Conservation (phyloP, 2,329 filamentous ascomycete species). For the Emericellopsis cladophorae region DNA sequence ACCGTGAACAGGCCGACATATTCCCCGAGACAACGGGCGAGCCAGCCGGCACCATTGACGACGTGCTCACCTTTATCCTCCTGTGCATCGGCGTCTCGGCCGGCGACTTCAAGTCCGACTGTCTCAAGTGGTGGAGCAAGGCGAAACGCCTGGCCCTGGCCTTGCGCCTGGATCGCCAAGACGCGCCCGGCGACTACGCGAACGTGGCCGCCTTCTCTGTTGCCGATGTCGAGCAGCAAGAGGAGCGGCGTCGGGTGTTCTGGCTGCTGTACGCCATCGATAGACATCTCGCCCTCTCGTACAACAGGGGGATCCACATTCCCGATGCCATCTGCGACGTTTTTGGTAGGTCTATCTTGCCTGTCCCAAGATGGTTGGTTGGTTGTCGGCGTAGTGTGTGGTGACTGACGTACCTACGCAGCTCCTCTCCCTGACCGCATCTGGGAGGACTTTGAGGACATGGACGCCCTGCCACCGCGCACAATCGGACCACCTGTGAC, state of each 20-base stretch:
- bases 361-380: not conserved
- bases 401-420: constrained; percentile 3
- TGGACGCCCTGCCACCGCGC: constrained; percentile 17
- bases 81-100: constrained; percentile 32
- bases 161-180: constrained; percentile 23
- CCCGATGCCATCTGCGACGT: constrained; percentile 32
- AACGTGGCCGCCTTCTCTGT: constrained; percentile 5
- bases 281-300: constrained; percentile 31
- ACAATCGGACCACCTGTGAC: constrained; percentile 22
- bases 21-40: constrained; percentile 20
- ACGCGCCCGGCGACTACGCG: constrained; percentile 14
- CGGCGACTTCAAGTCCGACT: constrained; percentile 34
- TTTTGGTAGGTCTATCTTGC: constrained; percentile 11
- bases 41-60: constrained; percentile 21
- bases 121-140: constrained; percentile 33
- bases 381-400: too few relatives aligned
- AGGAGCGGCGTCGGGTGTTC: constrained; percentile 32
- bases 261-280: constrained; percentile 35
- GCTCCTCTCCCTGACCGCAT: constrained; percentile 24
- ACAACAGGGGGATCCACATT: constrained; percentile 28
- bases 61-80: constrained; percentile 30
- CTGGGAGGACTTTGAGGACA: constrained; percentile 24
- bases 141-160: constrained; percentile 23
- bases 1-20: constrained; percentile 10
- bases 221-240: constrained; percentile 24